These are phyloP conservation scores for Sporothrix euskadiensis DNA, from an alignment of 2,329 filamentous ascomycete species.

Conservation along the genomic window DNA sequence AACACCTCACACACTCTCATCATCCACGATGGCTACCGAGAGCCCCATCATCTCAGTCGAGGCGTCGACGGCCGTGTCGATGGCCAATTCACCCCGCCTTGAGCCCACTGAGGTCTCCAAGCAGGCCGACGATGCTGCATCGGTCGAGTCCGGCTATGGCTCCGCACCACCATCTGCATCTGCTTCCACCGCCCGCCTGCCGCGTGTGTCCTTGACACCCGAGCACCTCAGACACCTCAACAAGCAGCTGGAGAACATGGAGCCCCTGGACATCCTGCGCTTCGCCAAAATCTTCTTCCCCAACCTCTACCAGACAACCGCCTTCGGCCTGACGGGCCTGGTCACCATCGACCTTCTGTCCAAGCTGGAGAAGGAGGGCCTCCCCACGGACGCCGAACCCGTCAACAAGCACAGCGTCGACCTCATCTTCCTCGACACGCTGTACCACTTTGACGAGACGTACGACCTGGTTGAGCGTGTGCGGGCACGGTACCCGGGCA, in stretches of 20 bases:
- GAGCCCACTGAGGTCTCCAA: constrained; percentile 44
- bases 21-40: constrained; percentile 16
- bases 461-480: constrained; percentile 73
- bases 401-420: constrained; percentile 49
- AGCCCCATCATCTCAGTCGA: background rate
- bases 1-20: background rate
- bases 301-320: constrained; percentile 82
- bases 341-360: constrained; percentile 84
- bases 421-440: constrained; percentile 79
- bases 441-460: constrained; percentile 81
- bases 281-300: constrained; percentile 92
- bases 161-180: constrained; percentile 53
- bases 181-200: constrained; percentile 64
- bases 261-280: constrained; percentile 85
- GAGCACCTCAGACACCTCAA: constrained; percentile 90
- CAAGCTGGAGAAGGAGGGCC: constrained; percentile 65
- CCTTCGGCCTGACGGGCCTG: constrained; percentile 78
- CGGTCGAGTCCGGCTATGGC: constrained; percentile 82
- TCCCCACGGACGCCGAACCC: constrained; percentile 37
- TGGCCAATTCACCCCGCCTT: constrained; percentile 40
- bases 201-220: constrained; percentile 81
- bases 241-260: constrained; percentile 79
- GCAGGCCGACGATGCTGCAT: constrained; percentile 44
- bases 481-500: constrained; percentile 71
- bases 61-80: constrained; percentile 16